phyloP scores from a whole-genome alignment of 495 filamentous ascomycete genomes.

The Choiromyces venosus region DNA sequence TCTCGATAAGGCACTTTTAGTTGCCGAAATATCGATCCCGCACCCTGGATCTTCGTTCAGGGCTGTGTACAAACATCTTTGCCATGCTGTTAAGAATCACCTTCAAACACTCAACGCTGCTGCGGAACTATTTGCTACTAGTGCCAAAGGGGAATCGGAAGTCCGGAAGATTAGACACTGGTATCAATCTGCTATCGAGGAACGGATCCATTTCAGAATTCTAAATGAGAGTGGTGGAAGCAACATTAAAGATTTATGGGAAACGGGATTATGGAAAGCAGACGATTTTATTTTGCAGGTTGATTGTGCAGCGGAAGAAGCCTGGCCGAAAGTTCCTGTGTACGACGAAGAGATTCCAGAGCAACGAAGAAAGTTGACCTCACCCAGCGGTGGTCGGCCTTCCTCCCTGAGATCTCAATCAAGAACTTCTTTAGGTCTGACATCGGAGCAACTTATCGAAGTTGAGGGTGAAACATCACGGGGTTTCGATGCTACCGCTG shows the following conservation, averaged over 20 bases:
- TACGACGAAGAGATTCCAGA: slow-evolving; percentile 23
- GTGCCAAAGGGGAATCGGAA: slow-evolving; percentile 13
- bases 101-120: slow-evolving; percentile 26
- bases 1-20: slow-evolving; percentile 27
- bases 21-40: slow-evolving; percentile 26
- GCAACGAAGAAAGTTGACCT: slow-evolving; percentile 11
- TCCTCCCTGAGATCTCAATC: slow-evolving; percentile 7
- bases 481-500: slow-evolving; percentile 25
- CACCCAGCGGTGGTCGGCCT: background rate
- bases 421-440: slow-evolving; percentile 27
- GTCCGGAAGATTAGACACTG: slow-evolving; percentile 27
- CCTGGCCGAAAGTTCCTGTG: slow-evolving; percentile 24
- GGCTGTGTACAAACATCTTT: slow-evolving; percentile 24
- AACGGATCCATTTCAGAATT: slow-evolving; percentile 29
- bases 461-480: slow-evolving; percentile 16
- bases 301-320: slow-evolving; percentile 25
- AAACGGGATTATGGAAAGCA: slow-evolving; percentile 28
- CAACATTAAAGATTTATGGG: slow-evolving; percentile 35
- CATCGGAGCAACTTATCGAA: slow-evolving; percentile 29
- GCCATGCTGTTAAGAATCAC: slow-evolving; percentile 30
- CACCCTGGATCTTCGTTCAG: slow-evolving; percentile 34
- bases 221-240: slow-evolving; percentile 21
- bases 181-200: slow-evolving; percentile 22
- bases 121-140: slow-evolving; percentile 27
- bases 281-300: slow-evolving; percentile 34